Base-by-base conservation (phyloP, 2,329 filamentous ascomycete species). In the Penicillium sp. region DNA sequence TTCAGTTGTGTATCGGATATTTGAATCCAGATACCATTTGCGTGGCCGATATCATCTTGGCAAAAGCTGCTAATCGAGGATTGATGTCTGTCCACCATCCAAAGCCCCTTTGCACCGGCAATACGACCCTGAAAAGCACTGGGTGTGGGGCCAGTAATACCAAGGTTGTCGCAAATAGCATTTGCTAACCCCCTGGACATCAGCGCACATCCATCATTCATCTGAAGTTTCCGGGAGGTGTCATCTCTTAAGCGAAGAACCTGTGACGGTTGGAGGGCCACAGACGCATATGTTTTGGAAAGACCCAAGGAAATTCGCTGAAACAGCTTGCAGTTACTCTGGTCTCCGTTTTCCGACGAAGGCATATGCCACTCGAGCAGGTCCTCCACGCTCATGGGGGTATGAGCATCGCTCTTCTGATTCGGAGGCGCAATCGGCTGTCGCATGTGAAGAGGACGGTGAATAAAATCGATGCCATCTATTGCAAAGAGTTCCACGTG, bases 71-170 rank as follows among this genome's bases (percentile, higher is more conserved):
- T 18, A 34, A 52, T 46, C 12, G 48, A 46, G 6, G 61, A 69
- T 57, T 48, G 64, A 55, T 67, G 60, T 4, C 63, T 65, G 46
- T 76, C 77, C 1, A 81, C 68, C 62, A 80, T 77, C 81, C 81
- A 83, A 4, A 84, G 56, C 1, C 81, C 81, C 62, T 84, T 84
- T 0, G 78, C 77, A 1, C 81, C 80, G 13, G 72, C 74, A 47
- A 83, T 79, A 4, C 81, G 71, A 7, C 69, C 80, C 63, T 84
- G 81, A 26, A 80, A 77, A 3, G 67, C 72, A 46, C 76, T 76
- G 0, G 78, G 79, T 0, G 75, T 64, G 5, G 63, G 61, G 2
- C 62, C 62, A 1, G 63, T 54, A 8, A 76, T 65, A 0, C 72
- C 73, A 3, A 75, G 64, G 0, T 48, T 50, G 27, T 72, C 65